These are phyloP conservation scores for Diplosphaera chodatii DNA, from an alignment of 139 green algal genomes.

Conservation along the genomic window DNA sequence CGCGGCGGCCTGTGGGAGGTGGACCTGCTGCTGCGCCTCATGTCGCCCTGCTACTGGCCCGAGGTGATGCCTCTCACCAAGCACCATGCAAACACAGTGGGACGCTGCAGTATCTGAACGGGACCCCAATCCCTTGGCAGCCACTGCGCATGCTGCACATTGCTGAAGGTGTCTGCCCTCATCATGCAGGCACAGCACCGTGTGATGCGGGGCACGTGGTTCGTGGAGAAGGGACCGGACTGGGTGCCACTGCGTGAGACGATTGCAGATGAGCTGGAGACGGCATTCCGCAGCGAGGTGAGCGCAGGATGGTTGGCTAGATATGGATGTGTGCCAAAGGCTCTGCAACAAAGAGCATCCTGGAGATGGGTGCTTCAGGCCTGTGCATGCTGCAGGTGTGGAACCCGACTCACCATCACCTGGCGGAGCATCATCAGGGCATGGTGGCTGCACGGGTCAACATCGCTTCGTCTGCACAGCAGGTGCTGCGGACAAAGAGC, in stretches of 20 bases:
- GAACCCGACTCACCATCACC: constrained; percentile 4
- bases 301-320: too few species aligned
- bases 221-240: constrained; percentile 41
- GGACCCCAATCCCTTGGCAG: too few species aligned
- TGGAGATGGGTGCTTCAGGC: too few species aligned
- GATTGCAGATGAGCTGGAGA: constrained; percentile 49
- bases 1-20: constrained; percentile 40
- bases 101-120: too few species aligned
- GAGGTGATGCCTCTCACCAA: too few species aligned
- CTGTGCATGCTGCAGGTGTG: constrained; percentile 1
- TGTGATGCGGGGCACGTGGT: constrained; percentile 49
- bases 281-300: constrained; percentile 26
- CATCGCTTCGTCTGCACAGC: constrained; percentile 17
- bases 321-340: too few species aligned
- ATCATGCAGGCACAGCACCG: constrained; percentile 23
- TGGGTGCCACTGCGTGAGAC: constrained; percentile 44
- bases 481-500: background rate
- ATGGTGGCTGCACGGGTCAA: constrained; percentile 31
- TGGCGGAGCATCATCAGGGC: constrained; percentile 14
- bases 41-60: constrained; percentile 46
- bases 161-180: background rate
- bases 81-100: too few species aligned
- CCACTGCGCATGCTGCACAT: background rate
- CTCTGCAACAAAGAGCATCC: too few species aligned
- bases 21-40: constrained; percentile 31